These are phyloP conservation scores for Hexamita inflata DNA, from an alignment of 208 protist species.

Conservation along the genomic window DNA sequence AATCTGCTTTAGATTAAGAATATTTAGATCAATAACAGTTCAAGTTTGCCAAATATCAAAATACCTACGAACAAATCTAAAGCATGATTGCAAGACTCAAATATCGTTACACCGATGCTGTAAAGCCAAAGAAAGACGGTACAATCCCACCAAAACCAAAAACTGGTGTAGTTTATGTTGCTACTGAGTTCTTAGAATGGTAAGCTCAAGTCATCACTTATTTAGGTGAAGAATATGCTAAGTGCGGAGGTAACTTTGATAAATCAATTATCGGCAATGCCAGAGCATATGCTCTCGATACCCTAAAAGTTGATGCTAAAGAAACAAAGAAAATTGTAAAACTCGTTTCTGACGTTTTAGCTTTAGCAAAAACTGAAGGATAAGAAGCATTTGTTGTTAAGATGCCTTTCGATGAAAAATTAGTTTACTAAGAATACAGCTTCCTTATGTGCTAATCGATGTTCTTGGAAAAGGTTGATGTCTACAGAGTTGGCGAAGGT, in stretches of 20 bases:
- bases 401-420: conserved; percentile 4
- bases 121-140: conserved; percentile 19
- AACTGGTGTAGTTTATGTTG: conserved; percentile 6
- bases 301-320: not conserved
- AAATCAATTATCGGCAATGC: not conserved
- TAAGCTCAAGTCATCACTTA: not conserved
- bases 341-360: not conserved
- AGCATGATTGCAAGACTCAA: not conserved
- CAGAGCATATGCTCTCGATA: not conserved
- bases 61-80: not conserved
- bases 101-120: not conserved
- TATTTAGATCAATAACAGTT: not conserved
- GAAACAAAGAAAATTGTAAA: conserved; percentile 7
- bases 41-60: not conserved
- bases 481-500: conserved; percentile 21
- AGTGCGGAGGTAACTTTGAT: not conserved
- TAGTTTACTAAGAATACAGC: not conserved
- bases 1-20: not conserved
- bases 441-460: not conserved
- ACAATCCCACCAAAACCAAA: not conserved
- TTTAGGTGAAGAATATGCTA: not conserved
- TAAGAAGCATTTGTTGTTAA: not conserved
- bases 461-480: not conserved
- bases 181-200: not conserved
- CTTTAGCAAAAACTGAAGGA: not conserved